Evolutionary conservation across 2,329 filamentous ascomycete genomes (phyloP).

Genomic region (Calonectria montana): DNA sequence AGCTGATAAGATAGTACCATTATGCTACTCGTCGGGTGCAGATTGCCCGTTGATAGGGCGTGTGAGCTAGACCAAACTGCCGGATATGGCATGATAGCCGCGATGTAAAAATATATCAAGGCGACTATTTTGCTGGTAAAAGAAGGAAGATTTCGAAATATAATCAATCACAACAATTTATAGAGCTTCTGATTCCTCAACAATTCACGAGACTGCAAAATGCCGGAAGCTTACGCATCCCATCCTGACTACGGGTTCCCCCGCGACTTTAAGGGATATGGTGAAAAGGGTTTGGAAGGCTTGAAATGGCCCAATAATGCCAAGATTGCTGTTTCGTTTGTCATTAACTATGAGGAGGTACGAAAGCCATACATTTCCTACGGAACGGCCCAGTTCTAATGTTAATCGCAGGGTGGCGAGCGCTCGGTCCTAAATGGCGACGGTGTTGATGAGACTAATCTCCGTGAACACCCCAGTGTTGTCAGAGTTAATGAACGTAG

Average conservation of each 20-base stretch:
- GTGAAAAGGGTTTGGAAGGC: not conserved
- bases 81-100: not conserved
- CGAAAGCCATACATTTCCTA: not conserved
- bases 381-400: not conserved
- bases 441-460: constrained; percentile 49
- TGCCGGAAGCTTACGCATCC: not conserved
- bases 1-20: not conserved
- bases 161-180: not conserved
- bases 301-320: not conserved
- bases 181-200: not conserved
- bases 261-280: not conserved
- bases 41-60: not conserved
- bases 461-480: constrained; percentile 51
- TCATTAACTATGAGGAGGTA: not conserved
- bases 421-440: constrained; percentile 52
- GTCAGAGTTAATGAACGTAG: constrained; percentile 53
- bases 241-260: not conserved
- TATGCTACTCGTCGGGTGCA: not conserved
- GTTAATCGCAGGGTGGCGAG: constrained; percentile 44
- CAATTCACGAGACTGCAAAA: not conserved
- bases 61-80: not conserved
- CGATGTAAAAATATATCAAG: not conserved
- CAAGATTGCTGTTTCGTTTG: not conserved
- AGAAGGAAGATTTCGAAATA: not conserved
- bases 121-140: not conserved